A percentile compares a stretch with the other conserved stretches of the same genome.
phyloP scores from a whole-genome alignment of 768 basidiomycete genomes.

The Daedaleopsis sinensis region DNA sequence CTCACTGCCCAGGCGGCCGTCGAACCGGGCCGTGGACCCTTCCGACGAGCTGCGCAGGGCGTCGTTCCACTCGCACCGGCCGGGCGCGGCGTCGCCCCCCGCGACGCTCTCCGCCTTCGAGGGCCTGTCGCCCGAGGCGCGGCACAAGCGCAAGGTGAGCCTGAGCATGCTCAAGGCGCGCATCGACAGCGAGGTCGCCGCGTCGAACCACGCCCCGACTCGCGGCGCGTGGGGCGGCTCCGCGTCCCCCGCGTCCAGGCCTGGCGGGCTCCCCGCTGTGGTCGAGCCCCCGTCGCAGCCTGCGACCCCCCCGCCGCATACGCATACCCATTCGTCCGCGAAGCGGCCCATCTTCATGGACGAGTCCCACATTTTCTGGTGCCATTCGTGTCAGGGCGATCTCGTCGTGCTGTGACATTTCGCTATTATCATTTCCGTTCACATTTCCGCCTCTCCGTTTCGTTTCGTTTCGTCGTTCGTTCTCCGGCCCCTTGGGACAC shows the following conservation, averaged over 20 bases:
- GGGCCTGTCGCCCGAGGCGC: constrained; percentile 70
- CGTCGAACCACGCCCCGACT: constrained; percentile 43
- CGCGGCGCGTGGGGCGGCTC: constrained; percentile 39
- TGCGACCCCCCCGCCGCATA: constrained; percentile 28
- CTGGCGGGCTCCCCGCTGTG: constrained; percentile 32
- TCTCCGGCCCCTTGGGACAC: too few relatives aligned
- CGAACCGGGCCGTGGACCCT: constrained; percentile 47
- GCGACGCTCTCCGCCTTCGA: constrained; percentile 57
- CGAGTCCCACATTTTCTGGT: constrained; percentile 91
- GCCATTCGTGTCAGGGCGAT: constrained; percentile 80
- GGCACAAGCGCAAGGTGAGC: constrained; percentile 82
- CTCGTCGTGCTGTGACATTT: constrained; percentile 65
- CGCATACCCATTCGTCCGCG: constrained; percentile 6
- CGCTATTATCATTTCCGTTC: not conserved
- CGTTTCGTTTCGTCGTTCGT: too few relatives aligned
- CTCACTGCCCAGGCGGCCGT: constrained; percentile 47
- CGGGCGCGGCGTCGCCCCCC: constrained; percentile 36
- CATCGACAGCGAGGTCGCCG: constrained; percentile 77
- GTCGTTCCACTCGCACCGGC: constrained; percentile 35
- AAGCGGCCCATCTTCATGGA: constrained; percentile 78
- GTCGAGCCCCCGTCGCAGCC: constrained; percentile 30
- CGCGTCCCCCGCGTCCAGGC: constrained; percentile 48
- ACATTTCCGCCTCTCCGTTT: not conserved
- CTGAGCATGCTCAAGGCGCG: constrained; percentile 89
- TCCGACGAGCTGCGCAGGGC: constrained; percentile 43